Evolutionary conservation across 495 filamentous ascomycete genomes (phyloP).

Genomic region (Neohortaea acidophila): DNA sequence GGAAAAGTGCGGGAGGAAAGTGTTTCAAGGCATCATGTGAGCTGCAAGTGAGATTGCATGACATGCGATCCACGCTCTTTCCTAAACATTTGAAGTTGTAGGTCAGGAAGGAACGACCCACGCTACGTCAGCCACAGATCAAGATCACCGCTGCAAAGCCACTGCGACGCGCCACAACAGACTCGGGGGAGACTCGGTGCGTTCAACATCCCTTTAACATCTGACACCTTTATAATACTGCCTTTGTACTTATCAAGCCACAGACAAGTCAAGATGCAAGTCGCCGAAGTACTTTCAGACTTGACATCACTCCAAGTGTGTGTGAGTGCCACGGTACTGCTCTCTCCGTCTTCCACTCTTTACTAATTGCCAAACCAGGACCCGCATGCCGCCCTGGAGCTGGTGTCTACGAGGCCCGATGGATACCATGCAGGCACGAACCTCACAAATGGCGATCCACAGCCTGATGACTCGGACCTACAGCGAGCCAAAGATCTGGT

Average conservation of each 20-base stretch:
- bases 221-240: background rate
- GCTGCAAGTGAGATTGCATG: too few relatives aligned
- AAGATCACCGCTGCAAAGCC: background rate
- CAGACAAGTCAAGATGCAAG: slow-evolving; percentile 4
- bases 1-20: background rate
- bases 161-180: background rate
- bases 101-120: background rate
- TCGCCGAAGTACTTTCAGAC: slow-evolving; percentile 9
- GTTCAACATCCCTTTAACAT: background rate
- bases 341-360: too few relatives aligned
- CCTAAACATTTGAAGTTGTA: background rate
- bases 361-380: too few relatives aligned
- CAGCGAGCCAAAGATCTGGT: slow-evolving; percentile 43
- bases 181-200: background rate
- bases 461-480: slow-evolving; percentile 31
- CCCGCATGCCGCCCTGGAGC: slow-evolving; percentile 42
- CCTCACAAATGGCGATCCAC: background rate
- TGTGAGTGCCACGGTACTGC: too few relatives aligned
- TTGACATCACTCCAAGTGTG: slow-evolving; percentile 10
- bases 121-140: background rate
- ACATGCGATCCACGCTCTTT: too few relatives aligned
- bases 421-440: slow-evolving; percentile 7
- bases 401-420: slow-evolving; percentile 39
- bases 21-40: too few relatives aligned
- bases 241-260: background rate